A percentile compares a stretch with the other conserved stretches of the same genome.
phyloP scores from a whole-genome alignment of 441 rosid genomes.

The Populus tomentosa region DNA sequence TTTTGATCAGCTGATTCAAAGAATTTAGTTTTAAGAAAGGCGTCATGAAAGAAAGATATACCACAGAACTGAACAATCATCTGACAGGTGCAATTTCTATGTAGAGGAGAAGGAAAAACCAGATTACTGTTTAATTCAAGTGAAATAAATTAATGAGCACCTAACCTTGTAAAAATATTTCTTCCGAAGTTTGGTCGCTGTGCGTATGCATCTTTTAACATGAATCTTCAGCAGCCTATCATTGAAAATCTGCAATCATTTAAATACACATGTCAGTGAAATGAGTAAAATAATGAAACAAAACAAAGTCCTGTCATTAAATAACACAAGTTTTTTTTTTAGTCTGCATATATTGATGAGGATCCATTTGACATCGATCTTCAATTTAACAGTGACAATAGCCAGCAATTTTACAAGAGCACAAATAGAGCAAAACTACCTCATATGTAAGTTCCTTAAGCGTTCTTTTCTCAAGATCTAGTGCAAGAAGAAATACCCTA shows the following conservation, averaged over 20 bases:
- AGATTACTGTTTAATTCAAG: neutral
- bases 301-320: neutral
- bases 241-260: constrained; percentile 68
- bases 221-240: constrained; percentile 75
- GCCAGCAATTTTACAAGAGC: neutral
- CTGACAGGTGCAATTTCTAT: neutral
- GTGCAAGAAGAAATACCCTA: neutral
- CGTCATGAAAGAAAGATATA: constrained; percentile 8
- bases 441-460: neutral
- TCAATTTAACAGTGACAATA: neutral
- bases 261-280: neutral
- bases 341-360: neutral
- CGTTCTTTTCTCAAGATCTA: neutral
- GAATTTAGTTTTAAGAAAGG: constrained; percentile 14
- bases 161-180: constrained; percentile 81
- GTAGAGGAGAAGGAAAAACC: neutral
- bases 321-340: neutral
- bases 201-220: constrained; percentile 60
- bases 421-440: neutral
- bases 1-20: constrained; percentile 58
- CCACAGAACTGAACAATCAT: neutral
- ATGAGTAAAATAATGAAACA: neutral
- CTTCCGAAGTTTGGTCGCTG: constrained; percentile 84
- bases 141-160: constrained; percentile 1
- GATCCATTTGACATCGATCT: neutral